Evolutionary conservation across 495 filamentous ascomycete genomes (phyloP).

Genomic region (Podospora didyma): DNA sequence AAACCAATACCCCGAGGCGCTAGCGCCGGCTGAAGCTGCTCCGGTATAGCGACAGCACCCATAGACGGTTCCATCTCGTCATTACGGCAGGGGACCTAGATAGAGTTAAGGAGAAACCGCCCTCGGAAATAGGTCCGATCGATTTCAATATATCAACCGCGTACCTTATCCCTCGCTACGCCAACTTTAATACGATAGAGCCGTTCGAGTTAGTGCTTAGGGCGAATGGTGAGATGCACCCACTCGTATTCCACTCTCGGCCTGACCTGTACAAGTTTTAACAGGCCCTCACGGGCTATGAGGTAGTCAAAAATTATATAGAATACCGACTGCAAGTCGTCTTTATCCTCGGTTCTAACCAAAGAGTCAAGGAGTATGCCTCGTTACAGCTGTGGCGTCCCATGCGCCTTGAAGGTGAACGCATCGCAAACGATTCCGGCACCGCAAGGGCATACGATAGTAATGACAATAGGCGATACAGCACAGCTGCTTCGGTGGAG

Average conservation of each 20-base stretch:
- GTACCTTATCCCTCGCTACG: constrained; percentile 4
- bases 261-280: constrained; percentile 5
- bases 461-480: neutral
- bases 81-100: constrained; percentile 3
- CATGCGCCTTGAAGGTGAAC: neutral
- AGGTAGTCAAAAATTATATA: constrained; percentile 6
- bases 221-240: neutral
- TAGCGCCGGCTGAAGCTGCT: constrained; percentile 5
- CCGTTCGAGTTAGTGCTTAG: constrained; percentile 4
- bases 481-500: neutral
- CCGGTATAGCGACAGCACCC: constrained; percentile 1
- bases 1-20: neutral
- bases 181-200: neutral
- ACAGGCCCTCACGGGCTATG: constrained; percentile 8
- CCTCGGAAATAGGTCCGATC: neutral
- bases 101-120: neutral
- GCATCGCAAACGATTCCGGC: neutral
- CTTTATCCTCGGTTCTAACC: neutral
- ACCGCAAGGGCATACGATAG: neutral
- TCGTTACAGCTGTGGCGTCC: constrained; percentile 7
- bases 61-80: constrained; percentile 3
- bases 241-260: neutral
- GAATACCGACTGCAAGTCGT: neutral
- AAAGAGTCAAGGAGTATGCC: constrained; percentile 1
- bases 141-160: constrained; percentile 5